Evolutionary conservation across 129 eudicot genomes (phyloP).

Genomic region (Silybum marianum): DNA sequence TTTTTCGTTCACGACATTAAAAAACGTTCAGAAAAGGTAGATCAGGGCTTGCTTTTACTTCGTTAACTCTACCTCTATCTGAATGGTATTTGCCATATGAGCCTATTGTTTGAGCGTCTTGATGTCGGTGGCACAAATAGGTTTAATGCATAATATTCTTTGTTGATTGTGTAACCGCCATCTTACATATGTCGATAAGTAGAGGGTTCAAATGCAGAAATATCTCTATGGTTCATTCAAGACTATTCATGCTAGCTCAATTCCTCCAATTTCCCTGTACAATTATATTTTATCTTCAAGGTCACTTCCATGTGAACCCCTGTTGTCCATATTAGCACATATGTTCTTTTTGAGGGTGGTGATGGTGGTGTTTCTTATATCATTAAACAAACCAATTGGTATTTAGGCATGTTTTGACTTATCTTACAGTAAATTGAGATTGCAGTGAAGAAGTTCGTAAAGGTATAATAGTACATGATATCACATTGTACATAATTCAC

Average conservation of each 20-base stretch:
- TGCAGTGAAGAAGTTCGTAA: background rate
- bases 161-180: background rate
- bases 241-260: background rate
- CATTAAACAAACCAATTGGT: background rate
- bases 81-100: background rate
- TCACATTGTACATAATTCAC: background rate
- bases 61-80: background rate
- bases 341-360: background rate
- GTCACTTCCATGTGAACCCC: background rate
- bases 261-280: background rate
- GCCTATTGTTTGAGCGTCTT: background rate
- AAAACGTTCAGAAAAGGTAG: constrained; percentile 75
- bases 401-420: background rate
- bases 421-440: background rate
- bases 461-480: background rate
- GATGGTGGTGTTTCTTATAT: background rate
- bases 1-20: constrained; percentile 72
- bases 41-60: background rate
- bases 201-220: background rate
- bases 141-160: background rate
- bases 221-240: background rate
- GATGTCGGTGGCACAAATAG: constrained; percentile 1
- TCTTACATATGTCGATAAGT: background rate
- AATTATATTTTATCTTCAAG: background rate
- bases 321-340: background rate